Base-by-base conservation (phyloP, 805 yeast genomes). In the Metschnikowia baotianmanensis region DNA sequence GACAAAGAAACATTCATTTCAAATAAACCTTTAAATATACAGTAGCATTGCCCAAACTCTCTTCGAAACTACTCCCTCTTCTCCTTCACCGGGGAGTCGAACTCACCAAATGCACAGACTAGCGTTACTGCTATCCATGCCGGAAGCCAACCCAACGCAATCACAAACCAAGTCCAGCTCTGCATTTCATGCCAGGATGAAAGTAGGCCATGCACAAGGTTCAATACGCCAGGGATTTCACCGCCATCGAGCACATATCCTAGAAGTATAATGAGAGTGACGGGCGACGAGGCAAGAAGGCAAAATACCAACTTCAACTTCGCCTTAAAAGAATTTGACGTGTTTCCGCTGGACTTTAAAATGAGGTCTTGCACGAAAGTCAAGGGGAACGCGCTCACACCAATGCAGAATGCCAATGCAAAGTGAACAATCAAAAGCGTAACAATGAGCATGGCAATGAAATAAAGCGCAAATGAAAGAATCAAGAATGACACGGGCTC, bases 161-260 rank as follows among this genome's bases (percentile, higher is more conserved):
- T 57, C 18, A 86, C 75, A 42, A 78, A 73, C 90, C 96, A 88
- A 0, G 96, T 85, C 91, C 96, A 88, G 44, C 85, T 82, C 41
- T 83, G 84, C 42, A 86, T 63, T 27, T 80, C 77, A 19, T 67
- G 56, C 83, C 90, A 86, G 3, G 87, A 78, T 20, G 76, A 68
- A 9, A 82, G 58, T 12, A 89, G 64, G 0, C 80, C 78, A 16
- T 61, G 56, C 38, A 82, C 67, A 5, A 82, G 53, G 8, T 66
- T 60, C 5, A 67, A 59, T 1, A 70, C 65, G 2, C 63, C 67
- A 7, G 42, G 45, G 13, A 69, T 63, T 16, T 42, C 31, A 4
- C 50, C 48, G 38, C 59, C 47, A 31, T 58, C 51, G 45, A 61
- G 34, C 47, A 57, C 38, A 61, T 57, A 27, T 49, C 63, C 59